These are phyloP conservation scores for Entrophospora sp. DNA, from an alignment of 192 early-diverging fungal species.

Conservation along the genomic window DNA sequence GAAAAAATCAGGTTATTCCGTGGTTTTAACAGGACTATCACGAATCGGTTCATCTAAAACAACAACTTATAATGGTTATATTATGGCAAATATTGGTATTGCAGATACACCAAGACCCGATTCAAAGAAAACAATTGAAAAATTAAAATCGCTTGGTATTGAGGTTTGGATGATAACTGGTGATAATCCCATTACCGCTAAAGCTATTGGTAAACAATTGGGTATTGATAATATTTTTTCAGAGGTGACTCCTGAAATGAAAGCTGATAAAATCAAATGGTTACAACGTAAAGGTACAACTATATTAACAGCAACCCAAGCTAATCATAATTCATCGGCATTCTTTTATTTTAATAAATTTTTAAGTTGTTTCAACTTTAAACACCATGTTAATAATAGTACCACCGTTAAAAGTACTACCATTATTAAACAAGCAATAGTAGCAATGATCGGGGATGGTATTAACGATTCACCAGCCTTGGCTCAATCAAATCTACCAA, in stretches of 20 bases:
- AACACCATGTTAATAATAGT: no score
- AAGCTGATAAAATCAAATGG: slow-evolving; percentile 52
- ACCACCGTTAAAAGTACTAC: no score
- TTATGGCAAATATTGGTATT: slow-evolving; percentile 53
- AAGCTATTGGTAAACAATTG: slow-evolving; percentile 49
- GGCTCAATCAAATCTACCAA: slow-evolving; percentile 81
- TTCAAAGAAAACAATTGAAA: slow-evolving; percentile 40
- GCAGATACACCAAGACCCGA: slow-evolving; percentile 57
- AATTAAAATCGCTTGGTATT: slow-evolving; percentile 41
- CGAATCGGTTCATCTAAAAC: slow-evolving; percentile 23
- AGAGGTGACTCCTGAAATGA: slow-evolving; percentile 64
- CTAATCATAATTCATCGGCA: no score
- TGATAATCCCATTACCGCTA: slow-evolving; percentile 56
- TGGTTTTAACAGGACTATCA: slow-evolving; percentile 37
- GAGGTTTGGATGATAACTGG: slow-evolving; percentile 77
- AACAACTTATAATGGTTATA: slow-evolving; percentile 17
- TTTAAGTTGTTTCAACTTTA: no score
- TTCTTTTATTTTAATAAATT: not conserved
- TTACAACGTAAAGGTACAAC: slow-evolving; percentile 36
- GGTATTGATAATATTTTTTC: slow-evolving; percentile 61
- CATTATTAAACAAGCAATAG: slow-evolving; percentile 42
- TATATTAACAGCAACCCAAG: no score
- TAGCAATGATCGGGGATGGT: slow-evolving; percentile 93
- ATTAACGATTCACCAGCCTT: slow-evolving; percentile 93
- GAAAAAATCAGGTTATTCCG: slow-evolving; percentile 49